Percentiles rank a stretch among this genome's conserved stretches.
Evolutionary conservation across 1,284 basidiomycete genomes (phyloP).

Genomic region (Tilletiopsis washingtonensis): DNA sequence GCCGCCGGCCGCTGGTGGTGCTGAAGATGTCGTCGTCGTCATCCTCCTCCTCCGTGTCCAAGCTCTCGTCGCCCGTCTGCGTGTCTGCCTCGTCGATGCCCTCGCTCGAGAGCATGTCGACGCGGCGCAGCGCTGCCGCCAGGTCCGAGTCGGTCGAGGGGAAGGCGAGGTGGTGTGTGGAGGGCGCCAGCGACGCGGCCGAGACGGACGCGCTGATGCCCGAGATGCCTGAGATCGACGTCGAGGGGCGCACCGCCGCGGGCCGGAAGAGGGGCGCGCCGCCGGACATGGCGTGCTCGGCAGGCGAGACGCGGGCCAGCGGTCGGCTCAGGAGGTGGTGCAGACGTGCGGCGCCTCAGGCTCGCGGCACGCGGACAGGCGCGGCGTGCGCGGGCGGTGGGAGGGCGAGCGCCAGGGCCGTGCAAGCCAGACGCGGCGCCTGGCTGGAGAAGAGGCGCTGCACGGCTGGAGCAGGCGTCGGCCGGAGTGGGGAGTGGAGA

Average conservation of each 20-base stretch:
- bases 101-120: not conserved
- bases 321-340: no score
- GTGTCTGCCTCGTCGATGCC: constrained; percentile 7
- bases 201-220: not conserved
- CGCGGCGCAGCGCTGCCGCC: not conserved
- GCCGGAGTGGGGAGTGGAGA: no score
- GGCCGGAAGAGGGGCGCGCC: not conserved
- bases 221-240: not conserved
- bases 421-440: no score
- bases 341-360: no score
- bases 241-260: not conserved
- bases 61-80: no score
- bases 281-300: no score
- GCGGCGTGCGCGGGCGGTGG: no score
- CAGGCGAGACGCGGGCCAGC: no score
- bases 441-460: no score
- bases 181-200: not conserved
- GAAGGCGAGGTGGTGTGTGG: not conserved
- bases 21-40: constrained; percentile 32
- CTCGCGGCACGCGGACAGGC: no score
- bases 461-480: no score
- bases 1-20: constrained; percentile 36
- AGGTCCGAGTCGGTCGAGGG: not conserved
- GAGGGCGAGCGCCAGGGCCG: no score
- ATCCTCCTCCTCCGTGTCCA: constrained; percentile 10